These are phyloP conservation scores for Nitzschia sp. DNA, from an alignment of 108 stramenopile species.

Conservation along the genomic window DNA sequence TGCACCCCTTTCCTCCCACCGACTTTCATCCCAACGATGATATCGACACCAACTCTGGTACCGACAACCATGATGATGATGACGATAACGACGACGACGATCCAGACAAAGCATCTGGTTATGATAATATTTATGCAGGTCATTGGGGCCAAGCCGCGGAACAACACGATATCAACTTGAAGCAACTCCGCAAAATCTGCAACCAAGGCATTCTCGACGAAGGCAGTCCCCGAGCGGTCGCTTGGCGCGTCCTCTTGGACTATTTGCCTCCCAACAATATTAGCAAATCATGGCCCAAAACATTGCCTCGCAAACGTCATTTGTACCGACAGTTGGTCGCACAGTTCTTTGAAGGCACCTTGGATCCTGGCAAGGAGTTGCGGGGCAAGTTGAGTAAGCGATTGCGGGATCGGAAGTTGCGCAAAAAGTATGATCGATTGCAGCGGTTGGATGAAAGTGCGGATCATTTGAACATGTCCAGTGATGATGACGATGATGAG, in stretches of 20 bases:
- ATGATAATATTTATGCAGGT: conserved; percentile 1
- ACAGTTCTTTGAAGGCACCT: conserved; percentile 56
- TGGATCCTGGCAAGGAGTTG: conserved; percentile 41
- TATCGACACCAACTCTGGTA: not conserved
- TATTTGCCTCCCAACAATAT: conserved; percentile 56
- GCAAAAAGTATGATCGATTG: conserved; percentile 7
- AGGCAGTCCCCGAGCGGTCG: conserved; percentile 63
- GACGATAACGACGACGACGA: conserved; percentile 14
- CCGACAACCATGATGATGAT: conserved; percentile 1
- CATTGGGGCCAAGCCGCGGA: conserved; percentile 7
- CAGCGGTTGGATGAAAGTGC: conserved; percentile 5
- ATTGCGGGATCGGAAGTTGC: conserved; percentile 13
- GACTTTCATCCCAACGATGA: not conserved
- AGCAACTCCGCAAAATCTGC: conserved; percentile 51
- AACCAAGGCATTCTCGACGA: conserved; percentile 62
- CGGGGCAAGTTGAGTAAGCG: conserved; percentile 16
- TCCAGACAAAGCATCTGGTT: not conserved
- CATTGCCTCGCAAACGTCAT: conserved; percentile 46
- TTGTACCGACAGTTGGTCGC: conserved; percentile 54
- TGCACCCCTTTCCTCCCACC: no score
- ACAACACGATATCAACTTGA: conserved; percentile 55
- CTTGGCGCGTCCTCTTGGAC: conserved; percentile 75
- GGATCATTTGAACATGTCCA: not conserved
- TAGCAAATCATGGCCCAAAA: conserved; percentile 45
- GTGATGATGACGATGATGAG: conserved; percentile 13